These are phyloP conservation scores for Xylaria sp. DNA, from an alignment of 2,329 filamentous ascomycete species.

Conservation along the genomic window DNA sequence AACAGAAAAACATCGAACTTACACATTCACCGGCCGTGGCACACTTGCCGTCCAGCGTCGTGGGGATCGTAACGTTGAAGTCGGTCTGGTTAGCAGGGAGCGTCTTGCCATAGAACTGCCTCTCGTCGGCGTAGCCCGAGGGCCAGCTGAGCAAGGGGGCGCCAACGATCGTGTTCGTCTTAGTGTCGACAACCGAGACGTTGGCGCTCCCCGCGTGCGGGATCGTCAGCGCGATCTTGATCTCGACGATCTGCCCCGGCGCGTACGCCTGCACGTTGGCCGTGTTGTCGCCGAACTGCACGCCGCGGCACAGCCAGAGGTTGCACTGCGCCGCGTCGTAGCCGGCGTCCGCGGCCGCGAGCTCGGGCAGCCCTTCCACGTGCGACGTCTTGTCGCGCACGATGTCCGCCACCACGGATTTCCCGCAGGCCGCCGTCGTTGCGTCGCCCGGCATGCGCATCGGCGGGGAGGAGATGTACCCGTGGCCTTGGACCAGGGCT, in stretches of 20 bases:
- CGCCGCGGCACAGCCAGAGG: constrained; percentile 55
- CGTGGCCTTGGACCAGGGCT: constrained; percentile 44
- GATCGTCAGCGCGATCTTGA: constrained; percentile 58
- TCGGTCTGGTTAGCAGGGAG: constrained; percentile 47
- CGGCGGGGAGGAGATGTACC: constrained; percentile 44
- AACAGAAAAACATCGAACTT: constrained; percentile 34
- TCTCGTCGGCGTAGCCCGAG: constrained; percentile 48
- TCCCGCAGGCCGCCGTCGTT: constrained; percentile 44
- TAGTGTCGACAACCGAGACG: constrained; percentile 60
- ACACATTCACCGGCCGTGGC: constrained; percentile 47
- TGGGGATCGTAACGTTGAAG: constrained; percentile 48
- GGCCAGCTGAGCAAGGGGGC: constrained; percentile 47
- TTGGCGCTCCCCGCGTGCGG: constrained; percentile 61
- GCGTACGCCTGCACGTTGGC: constrained; percentile 53
- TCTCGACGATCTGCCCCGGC: constrained; percentile 56
- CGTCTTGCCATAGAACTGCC: constrained; percentile 44
- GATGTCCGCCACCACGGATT: constrained; percentile 43
- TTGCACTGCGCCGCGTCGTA: constrained; percentile 48
- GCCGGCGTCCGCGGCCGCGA: constrained; percentile 43
- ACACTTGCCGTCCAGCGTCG: constrained; percentile 43
- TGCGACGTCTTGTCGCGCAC: constrained; percentile 47
- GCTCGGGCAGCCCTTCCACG: constrained; percentile 49
- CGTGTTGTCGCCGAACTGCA: constrained; percentile 55
- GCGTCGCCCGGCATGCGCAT: constrained; percentile 44
- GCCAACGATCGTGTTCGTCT: constrained; percentile 54